Evolutionary conservation across 768 basidiomycete genomes (phyloP).

Genomic region (Serendipita sp.): DNA sequence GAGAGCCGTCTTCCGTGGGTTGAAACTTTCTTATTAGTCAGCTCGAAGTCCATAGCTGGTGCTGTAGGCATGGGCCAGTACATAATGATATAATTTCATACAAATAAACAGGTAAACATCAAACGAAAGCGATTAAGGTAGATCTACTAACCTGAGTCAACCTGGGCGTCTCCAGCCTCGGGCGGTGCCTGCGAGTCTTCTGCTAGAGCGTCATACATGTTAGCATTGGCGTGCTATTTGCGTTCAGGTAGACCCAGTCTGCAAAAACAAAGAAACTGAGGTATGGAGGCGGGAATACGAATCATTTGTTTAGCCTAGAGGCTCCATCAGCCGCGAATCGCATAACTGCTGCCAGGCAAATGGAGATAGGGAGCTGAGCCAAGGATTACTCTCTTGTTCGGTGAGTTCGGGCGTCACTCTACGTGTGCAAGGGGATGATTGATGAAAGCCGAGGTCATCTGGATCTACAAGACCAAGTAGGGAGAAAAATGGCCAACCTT

Average conservation of each 20-base stretch:
- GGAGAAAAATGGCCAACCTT: slow-evolving; percentile 10
- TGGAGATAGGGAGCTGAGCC: background rate
- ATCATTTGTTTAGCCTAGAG: background rate
- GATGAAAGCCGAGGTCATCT: background rate
- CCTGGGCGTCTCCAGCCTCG: background rate
- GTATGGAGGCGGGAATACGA: background rate
- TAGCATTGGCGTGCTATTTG: background rate
- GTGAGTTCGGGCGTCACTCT: background rate
- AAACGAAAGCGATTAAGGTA: background rate
- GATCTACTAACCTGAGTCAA: background rate
- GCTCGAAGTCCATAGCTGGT: background rate
- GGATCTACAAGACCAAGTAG: background rate
- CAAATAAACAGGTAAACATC: background rate
- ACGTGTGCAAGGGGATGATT: background rate
- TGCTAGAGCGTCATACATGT: background rate
- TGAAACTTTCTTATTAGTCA: background rate
- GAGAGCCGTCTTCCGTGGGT: background rate
- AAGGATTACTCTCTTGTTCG: background rate
- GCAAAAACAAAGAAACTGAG: background rate
- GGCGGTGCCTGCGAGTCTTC: background rate
- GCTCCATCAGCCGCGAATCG: background rate
- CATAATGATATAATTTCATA: background rate
- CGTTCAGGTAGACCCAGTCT: background rate
- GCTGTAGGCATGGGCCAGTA: background rate
- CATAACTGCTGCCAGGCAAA: background rate